A percentile compares a stretch with the other conserved stretches of the same genome.
These are phyloP conservation scores for Alectoria sarmentosa DNA, from an alignment of 495 filamentous ascomycete genomes.

Conservation along the genomic window DNA sequence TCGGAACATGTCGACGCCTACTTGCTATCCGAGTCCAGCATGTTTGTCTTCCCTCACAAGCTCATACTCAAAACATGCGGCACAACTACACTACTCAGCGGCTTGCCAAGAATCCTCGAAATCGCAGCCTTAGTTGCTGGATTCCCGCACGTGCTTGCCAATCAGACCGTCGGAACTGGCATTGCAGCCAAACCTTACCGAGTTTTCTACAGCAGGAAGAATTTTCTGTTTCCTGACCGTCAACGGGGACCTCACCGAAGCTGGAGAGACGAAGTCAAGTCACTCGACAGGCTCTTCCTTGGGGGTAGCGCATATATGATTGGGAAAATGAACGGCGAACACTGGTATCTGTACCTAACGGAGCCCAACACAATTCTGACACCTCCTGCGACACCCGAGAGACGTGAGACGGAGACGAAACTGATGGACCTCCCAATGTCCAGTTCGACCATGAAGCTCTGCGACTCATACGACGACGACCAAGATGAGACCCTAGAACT, in stretches of 20 bases:
- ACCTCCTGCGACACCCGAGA: conserved; percentile 69
- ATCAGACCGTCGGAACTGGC: conserved; percentile 45
- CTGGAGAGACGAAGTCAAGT: conserved; percentile 94
- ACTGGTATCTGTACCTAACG: conserved; percentile 98
- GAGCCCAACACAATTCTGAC: conserved; percentile 74
- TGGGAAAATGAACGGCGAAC: conserved; percentile 98
- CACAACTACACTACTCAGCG: conserved; percentile 87
- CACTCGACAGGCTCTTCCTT: conserved; percentile 79
- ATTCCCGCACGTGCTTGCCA: conserved; percentile 60
- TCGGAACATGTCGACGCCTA: conserved; percentile 98
- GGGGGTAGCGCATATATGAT: conserved; percentile 99
- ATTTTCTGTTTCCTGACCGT: conserved; percentile 92
- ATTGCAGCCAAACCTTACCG: conserved; percentile 82
- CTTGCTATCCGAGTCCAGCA: conserved; percentile 95
- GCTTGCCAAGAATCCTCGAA: conserved; percentile 80
- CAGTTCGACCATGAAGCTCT: conserved; percentile 20
- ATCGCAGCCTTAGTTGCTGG: conserved; percentile 84
- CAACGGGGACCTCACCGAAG: conserved; percentile 92
- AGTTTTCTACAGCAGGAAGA: conserved; percentile 98
- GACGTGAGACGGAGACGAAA: conserved; percentile 62
- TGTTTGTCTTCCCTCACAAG: conserved; percentile 99
- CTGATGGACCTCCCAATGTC: conserved; percentile 45
- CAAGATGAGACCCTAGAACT: conserved; percentile 93
- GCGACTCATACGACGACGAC: conserved; percentile 39
- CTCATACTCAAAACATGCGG: conserved; percentile 98